These are phyloP conservation scores for Mortierella sp. DNA, from an alignment of 371 early-diverging fungal genomes.

Conservation along the genomic window DNA sequence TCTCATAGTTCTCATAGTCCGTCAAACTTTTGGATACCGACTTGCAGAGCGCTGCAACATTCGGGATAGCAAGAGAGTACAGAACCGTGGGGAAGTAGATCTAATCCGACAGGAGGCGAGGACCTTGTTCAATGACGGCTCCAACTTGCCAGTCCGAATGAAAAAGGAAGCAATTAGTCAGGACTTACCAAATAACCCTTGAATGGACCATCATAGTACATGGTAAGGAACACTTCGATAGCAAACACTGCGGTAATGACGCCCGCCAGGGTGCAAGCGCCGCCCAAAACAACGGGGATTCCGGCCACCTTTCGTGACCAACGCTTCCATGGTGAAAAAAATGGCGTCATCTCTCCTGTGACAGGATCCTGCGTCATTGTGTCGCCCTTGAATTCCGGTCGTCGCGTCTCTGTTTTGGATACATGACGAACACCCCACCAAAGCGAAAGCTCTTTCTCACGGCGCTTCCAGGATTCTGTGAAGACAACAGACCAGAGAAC, in stretches of 20 bases:
- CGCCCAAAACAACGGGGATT: constrained; percentile 69
- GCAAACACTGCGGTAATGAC: constrained; percentile 78
- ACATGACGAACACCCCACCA: constrained; percentile 82
- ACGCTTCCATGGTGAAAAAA: constrained; percentile 74
- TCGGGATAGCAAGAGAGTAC: constrained; percentile 80
- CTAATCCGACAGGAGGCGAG: constrained; percentile 36
- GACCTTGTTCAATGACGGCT: not conserved
- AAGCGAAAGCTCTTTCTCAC: constrained; percentile 75
- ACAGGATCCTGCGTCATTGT: constrained; percentile 67
- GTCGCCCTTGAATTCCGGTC: constrained; percentile 78
- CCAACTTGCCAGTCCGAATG: not conserved
- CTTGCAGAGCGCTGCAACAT: constrained; percentile 74
- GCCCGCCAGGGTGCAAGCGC: constrained; percentile 69
- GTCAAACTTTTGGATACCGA: constrained; percentile 71
- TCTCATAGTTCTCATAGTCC: constrained; percentile 86
- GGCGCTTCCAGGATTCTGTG: constrained; percentile 84
- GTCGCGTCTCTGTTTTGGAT: constrained; percentile 68
- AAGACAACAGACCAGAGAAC: constrained; percentile 79
- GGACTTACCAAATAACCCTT: constrained; percentile 53
- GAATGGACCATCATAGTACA: constrained; percentile 82
- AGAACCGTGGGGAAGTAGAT: constrained; percentile 78
- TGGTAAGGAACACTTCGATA: constrained; percentile 80
- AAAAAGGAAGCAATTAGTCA: not conserved
- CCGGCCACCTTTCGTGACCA: constrained; percentile 70
- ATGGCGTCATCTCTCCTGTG: constrained; percentile 79